Evolutionary conservation across 768 basidiomycete genomes (phyloP).

Genomic region (Galerina marginata): DNA sequence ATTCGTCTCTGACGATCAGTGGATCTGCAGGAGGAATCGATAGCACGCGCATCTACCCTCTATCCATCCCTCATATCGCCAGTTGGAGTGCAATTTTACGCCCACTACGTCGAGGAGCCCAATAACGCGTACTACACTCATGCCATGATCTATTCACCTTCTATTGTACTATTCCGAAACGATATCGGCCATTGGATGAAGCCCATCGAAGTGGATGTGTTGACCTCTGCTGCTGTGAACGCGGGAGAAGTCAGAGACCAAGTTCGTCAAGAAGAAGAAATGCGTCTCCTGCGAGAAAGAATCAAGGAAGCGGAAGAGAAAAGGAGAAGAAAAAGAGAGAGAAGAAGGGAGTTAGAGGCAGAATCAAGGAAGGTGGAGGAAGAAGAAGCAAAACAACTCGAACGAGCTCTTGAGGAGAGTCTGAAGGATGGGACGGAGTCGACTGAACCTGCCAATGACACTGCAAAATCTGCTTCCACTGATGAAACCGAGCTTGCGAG

Average conservation of each 20-base stretch:
- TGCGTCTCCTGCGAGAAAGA: conserved; percentile 13
- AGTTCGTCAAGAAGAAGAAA: conserved; percentile 3
- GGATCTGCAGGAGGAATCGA: conserved; percentile 58
- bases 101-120: conserved; percentile 51
- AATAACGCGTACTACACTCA: conserved; percentile 73
- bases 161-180: conserved; percentile 62
- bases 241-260: conserved; percentile 44
- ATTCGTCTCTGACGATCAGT: background rate
- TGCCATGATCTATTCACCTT: conserved; percentile 75
- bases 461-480: background rate
- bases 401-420: background rate
- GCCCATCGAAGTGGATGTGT: conserved; percentile 64
- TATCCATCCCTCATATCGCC: conserved; percentile 65
- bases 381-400: background rate
- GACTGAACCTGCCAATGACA: background rate
- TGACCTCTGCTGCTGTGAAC: conserved; percentile 78
- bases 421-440: background rate
- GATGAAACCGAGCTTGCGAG: too few species aligned
- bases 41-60: conserved; percentile 77
- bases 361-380: conserved; percentile 1
- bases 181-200: conserved; percentile 60
- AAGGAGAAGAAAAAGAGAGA: conserved; percentile 8
- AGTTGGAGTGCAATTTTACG: conserved; percentile 63
- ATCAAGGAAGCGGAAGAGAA: conserved; percentile 15
- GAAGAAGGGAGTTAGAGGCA: conserved; percentile 2